A percentile compares a stretch with the other conserved stretches of the same genome.
phyloP scores from a whole-genome alignment of 2,329 filamentous ascomycete genomes.

The Fusarium devonianum region DNA sequence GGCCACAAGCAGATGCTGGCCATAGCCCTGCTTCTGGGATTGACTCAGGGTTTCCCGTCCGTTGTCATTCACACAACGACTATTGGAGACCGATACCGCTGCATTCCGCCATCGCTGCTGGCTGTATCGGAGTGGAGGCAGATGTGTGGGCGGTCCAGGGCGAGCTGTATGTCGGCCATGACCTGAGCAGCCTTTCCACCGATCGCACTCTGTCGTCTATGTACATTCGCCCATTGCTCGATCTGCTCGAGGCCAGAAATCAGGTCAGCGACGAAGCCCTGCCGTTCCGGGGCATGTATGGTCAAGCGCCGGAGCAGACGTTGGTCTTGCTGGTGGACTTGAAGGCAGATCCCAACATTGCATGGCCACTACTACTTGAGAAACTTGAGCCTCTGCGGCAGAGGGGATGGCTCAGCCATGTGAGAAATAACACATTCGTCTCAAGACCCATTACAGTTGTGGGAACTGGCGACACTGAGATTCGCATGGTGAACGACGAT shows the following conservation, averaged over 20 bases:
- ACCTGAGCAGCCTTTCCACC: slow-evolving; percentile 58
- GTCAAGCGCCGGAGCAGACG: slow-evolving; percentile 58
- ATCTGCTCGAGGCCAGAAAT: slow-evolving; percentile 61
- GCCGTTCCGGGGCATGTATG: slow-evolving; percentile 61
- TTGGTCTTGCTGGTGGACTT: slow-evolving; percentile 73
- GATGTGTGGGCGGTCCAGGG: slow-evolving; percentile 70
- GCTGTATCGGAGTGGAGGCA: slow-evolving; percentile 71
- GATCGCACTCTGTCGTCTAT: slow-evolving; percentile 66
- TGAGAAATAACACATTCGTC: slow-evolving; percentile 58
- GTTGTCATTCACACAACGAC: slow-evolving; percentile 74
- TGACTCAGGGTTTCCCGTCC: slow-evolving; percentile 52
- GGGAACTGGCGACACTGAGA: slow-evolving; percentile 61
- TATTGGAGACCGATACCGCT: slow-evolving; percentile 72
- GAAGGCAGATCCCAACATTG: slow-evolving; percentile 57
- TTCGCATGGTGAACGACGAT: slow-evolving; percentile 26
- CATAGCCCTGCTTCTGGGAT: not conserved
- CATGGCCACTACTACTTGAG: slow-evolving; percentile 40
- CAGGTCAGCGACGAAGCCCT: not conserved
- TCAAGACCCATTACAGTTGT: slow-evolving; percentile 71
- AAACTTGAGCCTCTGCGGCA: slow-evolving; percentile 64
- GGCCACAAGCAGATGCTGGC: not conserved
- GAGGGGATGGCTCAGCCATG: slow-evolving; percentile 63
- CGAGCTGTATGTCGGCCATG: slow-evolving; percentile 70
- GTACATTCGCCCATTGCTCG: slow-evolving; percentile 70
- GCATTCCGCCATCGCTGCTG: slow-evolving; percentile 65